phyloP scores from a whole-genome alignment of 441 rosid species.

The Capsella rubella region DNA sequence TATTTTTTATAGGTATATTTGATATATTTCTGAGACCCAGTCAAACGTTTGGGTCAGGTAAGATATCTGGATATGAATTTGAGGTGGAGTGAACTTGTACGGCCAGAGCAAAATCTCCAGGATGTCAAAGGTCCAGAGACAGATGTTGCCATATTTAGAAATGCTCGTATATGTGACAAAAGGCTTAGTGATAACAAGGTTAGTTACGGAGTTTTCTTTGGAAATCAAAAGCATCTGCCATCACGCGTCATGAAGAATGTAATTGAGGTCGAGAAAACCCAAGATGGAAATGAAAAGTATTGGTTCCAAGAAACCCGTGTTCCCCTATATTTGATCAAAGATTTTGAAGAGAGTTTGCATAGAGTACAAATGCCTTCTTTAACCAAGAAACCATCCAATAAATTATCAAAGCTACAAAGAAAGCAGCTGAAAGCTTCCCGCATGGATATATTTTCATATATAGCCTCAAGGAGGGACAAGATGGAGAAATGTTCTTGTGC shows the following conservation, averaged over 20 bases:
- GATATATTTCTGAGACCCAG: constrained; percentile 33
- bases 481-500: constrained; percentile 72
- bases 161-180: constrained; percentile 76
- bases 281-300: constrained; percentile 65
- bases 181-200: constrained; percentile 60
- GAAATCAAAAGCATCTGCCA: constrained; percentile 90
- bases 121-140: constrained; percentile 84
- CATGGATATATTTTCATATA: constrained; percentile 63
- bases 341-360: constrained; percentile 67
- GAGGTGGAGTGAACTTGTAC: constrained; percentile 89
- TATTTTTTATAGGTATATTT: constrained; percentile 17
- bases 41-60: constrained; percentile 61
- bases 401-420: constrained; percentile 62
- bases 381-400: constrained; percentile 46
- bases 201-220: constrained; percentile 74
- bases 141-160: constrained; percentile 79
- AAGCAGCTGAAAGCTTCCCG: constrained; percentile 80
- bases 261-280: constrained; percentile 59
- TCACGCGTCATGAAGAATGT: constrained; percentile 86
- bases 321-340: constrained; percentile 87
- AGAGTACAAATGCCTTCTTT: constrained; percentile 42
- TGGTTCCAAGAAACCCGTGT: constrained; percentile 77
- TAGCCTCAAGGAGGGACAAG: constrained; percentile 68
- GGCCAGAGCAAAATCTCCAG: constrained; percentile 72
- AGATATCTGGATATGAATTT: constrained; percentile 77